Percentiles rank a stretch among this genome's conserved stretches.
phyloP scores from a whole-genome alignment of 2,329 filamentous ascomycete genomes.

The Cryphonectria parasitica region DNA sequence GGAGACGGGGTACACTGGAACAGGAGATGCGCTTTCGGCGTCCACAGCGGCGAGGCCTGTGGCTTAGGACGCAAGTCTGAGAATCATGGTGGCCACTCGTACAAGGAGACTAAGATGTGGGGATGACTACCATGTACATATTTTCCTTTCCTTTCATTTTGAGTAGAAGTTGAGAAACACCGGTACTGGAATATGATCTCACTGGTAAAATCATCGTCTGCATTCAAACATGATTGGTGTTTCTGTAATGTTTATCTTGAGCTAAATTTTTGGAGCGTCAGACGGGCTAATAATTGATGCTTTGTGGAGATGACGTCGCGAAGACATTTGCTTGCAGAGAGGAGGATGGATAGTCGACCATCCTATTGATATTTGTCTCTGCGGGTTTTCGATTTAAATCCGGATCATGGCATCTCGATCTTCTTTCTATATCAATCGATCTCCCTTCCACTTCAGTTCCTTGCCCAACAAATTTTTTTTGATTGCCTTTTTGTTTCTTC shows the following conservation, averaged over 20 bases:
- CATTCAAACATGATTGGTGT: background rate
- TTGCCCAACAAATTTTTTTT: background rate
- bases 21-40: background rate
- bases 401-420: background rate
- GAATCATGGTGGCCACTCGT: background rate
- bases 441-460: background rate
- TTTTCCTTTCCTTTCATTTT: background rate
- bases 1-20: background rate
- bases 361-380: background rate
- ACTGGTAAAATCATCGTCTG: background rate
- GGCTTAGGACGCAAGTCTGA: background rate
- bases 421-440: background rate
- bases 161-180: background rate
- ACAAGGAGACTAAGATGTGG: conserved; percentile 16
- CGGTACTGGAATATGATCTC: background rate
- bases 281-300: background rate
- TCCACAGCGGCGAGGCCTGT: background rate
- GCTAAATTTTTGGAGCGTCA: background rate
- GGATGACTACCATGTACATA: background rate
- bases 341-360: background rate
- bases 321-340: background rate
- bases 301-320: background rate
- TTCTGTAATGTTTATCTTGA: background rate
- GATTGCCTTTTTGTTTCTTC: background rate
- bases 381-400: background rate